Conservation (phyloP, 192 early-diverging fungal genomes). For the Podila minutissima region DNA sequence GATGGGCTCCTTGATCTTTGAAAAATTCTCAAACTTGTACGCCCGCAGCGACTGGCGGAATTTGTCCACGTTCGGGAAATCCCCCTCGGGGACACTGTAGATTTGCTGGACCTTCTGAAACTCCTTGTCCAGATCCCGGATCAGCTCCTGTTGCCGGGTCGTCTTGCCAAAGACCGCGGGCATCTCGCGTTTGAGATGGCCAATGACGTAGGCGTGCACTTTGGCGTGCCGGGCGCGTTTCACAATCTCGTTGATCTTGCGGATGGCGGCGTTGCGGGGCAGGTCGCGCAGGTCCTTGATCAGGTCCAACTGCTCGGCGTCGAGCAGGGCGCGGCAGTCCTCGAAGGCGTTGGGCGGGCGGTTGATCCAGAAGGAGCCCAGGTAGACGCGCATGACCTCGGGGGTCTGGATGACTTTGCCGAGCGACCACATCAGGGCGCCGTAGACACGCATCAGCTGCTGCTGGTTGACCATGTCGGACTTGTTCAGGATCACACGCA, state of each 20-base stretch:
- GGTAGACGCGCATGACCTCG: slow-evolving; percentile 89
- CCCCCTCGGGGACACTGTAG: slow-evolving; percentile 79
- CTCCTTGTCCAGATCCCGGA: slow-evolving; percentile 77
- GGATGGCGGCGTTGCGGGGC: slow-evolving; percentile 82
- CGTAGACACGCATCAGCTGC: slow-evolving; percentile 91
- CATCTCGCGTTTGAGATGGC: slow-evolving; percentile 85
- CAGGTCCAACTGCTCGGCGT: slow-evolving; percentile 81
- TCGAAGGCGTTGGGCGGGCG: slow-evolving; percentile 74
- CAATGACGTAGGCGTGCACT: slow-evolving; percentile 88
- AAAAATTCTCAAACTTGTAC: slow-evolving; percentile 87
- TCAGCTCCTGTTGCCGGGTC: slow-evolving; percentile 76
- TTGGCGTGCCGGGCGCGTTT: slow-evolving; percentile 82
- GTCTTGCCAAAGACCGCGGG: slow-evolving; percentile 85
- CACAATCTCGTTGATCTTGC: slow-evolving; percentile 92
- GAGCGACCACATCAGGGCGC: slow-evolving; percentile 93
- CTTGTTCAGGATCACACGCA: slow-evolving; percentile 89
- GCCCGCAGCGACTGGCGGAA: slow-evolving; percentile 74
- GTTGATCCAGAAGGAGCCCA: slow-evolving; percentile 83
- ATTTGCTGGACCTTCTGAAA: slow-evolving; percentile 77
- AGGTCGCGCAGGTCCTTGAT: slow-evolving; percentile 77
- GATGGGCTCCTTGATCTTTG: slow-evolving; percentile 76
- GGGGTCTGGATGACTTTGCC: slow-evolving; percentile 90
- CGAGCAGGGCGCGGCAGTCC: slow-evolving; percentile 75
- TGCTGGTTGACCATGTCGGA: slow-evolving; percentile 87
- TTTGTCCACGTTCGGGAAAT: slow-evolving; percentile 84